Evolutionary conservation across 2,329 filamentous ascomycete genomes (phyloP).

Genomic region (Fusarium sp.): DNA sequence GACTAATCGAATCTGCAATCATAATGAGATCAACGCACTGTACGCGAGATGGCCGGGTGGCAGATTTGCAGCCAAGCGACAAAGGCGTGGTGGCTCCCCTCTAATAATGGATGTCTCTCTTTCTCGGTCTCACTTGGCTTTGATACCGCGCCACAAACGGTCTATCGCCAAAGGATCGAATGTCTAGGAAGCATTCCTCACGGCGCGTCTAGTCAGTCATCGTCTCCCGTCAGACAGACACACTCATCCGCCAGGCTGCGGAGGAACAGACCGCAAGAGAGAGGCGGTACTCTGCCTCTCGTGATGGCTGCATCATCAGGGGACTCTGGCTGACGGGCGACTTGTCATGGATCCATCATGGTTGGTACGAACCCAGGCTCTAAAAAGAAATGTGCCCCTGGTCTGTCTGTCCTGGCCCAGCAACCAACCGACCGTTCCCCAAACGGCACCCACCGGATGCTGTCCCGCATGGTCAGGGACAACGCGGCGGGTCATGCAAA

Average conservation of each 20-base stretch:
- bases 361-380: conserved; percentile 15
- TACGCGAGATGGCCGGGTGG: not conserved
- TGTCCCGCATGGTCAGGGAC: conserved; percentile 35
- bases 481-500: conserved; percentile 36
- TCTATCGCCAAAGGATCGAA: conserved; percentile 9
- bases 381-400: conserved; percentile 28
- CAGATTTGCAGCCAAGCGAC: not conserved
- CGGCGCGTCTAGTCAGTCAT: not conserved
- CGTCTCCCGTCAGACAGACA: not conserved
- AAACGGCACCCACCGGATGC: conserved; percentile 29
- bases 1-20: conserved; percentile 17
- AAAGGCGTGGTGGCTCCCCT: conserved; percentile 22
- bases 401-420: conserved; percentile 11
- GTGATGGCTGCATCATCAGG: conserved; percentile 29
- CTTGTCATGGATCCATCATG: conserved; percentile 26
- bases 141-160: conserved; percentile 29
- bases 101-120: conserved; percentile 3
- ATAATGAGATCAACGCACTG: conserved; percentile 25
- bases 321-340: conserved; percentile 5
- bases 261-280: not conserved
- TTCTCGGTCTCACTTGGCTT: conserved; percentile 19
- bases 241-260: conserved; percentile 7
- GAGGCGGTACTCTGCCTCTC: not conserved
- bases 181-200: conserved; percentile 27
- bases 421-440: conserved; percentile 26